phyloP scores from a whole-genome alignment of 2,329 filamentous ascomycete species.

The Drechslerella dactyloides region DNA sequence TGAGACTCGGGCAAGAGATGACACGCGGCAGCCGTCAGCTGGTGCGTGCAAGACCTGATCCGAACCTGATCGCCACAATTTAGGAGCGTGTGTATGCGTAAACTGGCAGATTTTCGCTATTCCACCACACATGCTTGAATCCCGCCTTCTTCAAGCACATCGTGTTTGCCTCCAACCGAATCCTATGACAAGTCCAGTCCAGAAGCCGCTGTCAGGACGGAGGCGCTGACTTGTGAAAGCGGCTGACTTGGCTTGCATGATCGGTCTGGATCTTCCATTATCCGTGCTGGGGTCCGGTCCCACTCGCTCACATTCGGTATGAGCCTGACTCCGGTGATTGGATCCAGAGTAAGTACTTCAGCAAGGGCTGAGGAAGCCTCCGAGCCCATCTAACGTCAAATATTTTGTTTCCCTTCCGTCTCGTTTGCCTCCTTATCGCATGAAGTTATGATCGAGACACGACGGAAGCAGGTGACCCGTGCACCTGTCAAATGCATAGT shows the following conservation, averaged over 20 bases:
- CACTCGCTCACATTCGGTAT: conserved; percentile 17
- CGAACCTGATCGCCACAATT: too few species aligned
- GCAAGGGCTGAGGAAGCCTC: conserved; percentile 15
- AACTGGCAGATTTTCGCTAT: too few species aligned
- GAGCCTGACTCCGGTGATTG: conserved; percentile 11
- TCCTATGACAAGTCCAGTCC: conserved; percentile 38
- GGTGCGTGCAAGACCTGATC: too few species aligned
- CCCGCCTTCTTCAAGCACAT: conserved; percentile 6
- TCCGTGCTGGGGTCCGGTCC: conserved; percentile 43
- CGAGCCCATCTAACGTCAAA: conserved; percentile 15
- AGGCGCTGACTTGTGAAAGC: conserved; percentile 12
- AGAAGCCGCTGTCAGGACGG: conserved; percentile 5
- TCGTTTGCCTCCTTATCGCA: conserved; percentile 15
- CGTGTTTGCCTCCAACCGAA: conserved; percentile 17
- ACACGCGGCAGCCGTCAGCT: conserved; percentile 41
- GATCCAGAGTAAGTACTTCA: conserved; percentile 6
- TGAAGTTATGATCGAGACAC: conserved; percentile 39
- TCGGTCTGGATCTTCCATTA: conserved; percentile 52
- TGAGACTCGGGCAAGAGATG: not conserved
- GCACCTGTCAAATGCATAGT: conserved; percentile 25
- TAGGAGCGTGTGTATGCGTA: too few species aligned
- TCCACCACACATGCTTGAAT: not conserved
- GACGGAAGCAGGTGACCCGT: conserved; percentile 45
- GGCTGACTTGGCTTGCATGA: conserved; percentile 41
- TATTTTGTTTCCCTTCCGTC: conserved; percentile 27